phyloP scores from a whole-genome alignment of 1,284 basidiomycete species.

The Ganoderma meredithae region DNA sequence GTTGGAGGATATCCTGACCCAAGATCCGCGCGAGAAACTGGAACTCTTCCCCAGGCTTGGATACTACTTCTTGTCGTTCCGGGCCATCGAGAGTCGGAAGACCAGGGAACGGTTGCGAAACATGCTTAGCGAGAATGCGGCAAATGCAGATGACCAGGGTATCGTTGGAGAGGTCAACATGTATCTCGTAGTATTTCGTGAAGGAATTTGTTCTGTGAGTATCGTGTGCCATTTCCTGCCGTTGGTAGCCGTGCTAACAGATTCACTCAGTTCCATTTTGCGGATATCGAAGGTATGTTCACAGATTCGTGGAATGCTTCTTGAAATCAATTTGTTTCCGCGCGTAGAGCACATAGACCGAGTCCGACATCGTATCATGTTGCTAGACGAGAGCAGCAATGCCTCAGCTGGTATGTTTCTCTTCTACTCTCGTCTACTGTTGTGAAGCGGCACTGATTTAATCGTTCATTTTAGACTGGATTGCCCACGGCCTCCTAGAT shows the following conservation, averaged over 20 bases:
- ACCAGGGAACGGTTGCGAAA: conserved; percentile 50
- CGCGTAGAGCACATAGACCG: conserved; percentile 79
- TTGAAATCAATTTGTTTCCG: neutral
- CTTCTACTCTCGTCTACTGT: neutral
- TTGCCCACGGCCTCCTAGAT: conserved; percentile 92
- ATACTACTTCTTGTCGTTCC: conserved; percentile 93
- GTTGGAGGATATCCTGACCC: conserved; percentile 94
- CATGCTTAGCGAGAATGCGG: conserved; percentile 38
- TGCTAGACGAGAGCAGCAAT: conserved; percentile 62
- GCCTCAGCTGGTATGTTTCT: conserved; percentile 72
- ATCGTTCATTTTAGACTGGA: conserved; percentile 74
- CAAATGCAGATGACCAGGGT: conserved; percentile 48
- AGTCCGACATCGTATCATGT: conserved; percentile 75
- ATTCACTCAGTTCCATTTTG: conserved; percentile 83
- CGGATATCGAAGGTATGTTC: conserved; percentile 75
- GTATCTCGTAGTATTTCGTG: conserved; percentile 90
- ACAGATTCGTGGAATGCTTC: neutral
- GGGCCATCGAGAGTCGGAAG: conserved; percentile 76
- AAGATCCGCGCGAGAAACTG: conserved; percentile 93
- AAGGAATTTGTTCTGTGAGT: conserved; percentile 89
- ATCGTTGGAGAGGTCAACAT: conserved; percentile 83
- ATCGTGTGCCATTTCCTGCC: neutral
- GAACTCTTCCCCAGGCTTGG: conserved; percentile 90
- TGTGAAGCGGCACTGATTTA: neutral
- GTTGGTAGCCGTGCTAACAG: neutral